Conservation (phyloP, 148 eudicot genomes). For the Rhododendron williamsianum region DNA sequence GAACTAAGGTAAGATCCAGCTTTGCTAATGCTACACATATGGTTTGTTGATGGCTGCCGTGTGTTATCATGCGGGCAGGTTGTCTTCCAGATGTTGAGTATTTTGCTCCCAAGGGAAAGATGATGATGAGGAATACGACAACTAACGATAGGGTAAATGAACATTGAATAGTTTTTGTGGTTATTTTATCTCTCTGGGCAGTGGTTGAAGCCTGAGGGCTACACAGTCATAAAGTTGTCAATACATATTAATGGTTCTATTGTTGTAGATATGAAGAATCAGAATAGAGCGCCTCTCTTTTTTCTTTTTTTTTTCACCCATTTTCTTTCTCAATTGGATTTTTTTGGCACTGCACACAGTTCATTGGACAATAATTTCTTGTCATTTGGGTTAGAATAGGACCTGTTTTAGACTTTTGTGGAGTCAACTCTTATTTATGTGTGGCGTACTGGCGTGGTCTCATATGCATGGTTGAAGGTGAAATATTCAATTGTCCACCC, state of each 20-base stretch:
- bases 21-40: not conserved
- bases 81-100: conserved; percentile 5
- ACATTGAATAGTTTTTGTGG: not conserved
- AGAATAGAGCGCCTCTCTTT: not conserved
- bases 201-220: not conserved
- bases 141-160: not conserved
- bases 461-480: not conserved
- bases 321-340: not conserved
- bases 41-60: not conserved
- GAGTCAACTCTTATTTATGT: not conserved
- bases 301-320: not conserved
- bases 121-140: not conserved
- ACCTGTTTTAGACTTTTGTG: not conserved
- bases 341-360: not conserved
- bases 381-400: not conserved
- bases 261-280: not conserved
- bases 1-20: not conserved
- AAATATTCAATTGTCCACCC: not conserved
- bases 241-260: not conserved
- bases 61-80: not conserved
- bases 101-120: not conserved
- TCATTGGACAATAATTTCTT: not conserved
- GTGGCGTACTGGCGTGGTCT: no score
- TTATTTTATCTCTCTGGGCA: not conserved
- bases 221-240: not conserved